A percentile compares a stretch with the other conserved stretches of the same genome.
Conservation (phyloP, 306 rosid species). For the Myrica gale region DNA sequence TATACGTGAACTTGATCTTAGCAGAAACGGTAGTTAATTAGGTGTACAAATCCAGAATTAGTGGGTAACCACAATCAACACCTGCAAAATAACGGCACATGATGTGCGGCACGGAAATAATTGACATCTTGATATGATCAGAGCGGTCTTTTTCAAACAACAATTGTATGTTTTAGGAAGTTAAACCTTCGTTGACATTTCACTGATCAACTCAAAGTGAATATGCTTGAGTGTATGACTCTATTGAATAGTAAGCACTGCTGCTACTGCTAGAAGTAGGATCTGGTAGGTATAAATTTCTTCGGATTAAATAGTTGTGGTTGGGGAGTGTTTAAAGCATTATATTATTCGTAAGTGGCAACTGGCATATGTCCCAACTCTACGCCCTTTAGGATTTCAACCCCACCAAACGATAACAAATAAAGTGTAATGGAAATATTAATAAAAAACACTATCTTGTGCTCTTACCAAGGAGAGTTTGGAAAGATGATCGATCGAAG, state of each 20-base stretch:
- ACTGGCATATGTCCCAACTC: not conserved
- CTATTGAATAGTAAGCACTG: not conserved
- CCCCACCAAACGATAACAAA: not conserved
- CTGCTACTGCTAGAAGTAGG: not conserved
- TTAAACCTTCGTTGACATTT: not conserved
- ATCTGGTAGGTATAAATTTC: not conserved
- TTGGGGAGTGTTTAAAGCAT: not conserved
- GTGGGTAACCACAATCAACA: not conserved
- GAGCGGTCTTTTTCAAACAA: not conserved
- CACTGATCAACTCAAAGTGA: not conserved
- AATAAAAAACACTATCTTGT: not conserved
- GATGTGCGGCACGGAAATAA: no score
- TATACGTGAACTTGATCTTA: not conserved
- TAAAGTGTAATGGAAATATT: not conserved
- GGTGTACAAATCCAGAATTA: not conserved
- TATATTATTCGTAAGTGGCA: not conserved
- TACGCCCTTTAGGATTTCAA: not conserved
- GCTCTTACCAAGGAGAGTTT: slow-evolving; percentile 62
- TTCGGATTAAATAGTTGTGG: not conserved
- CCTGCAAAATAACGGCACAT: no score
- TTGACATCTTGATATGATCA: no score
- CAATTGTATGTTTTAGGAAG: not conserved
- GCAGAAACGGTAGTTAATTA: not conserved
- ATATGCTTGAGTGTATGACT: not conserved
- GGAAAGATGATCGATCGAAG: slow-evolving; percentile 67